Conservation (phyloP, 83 land plant species). For the Picea mariana region DNA sequence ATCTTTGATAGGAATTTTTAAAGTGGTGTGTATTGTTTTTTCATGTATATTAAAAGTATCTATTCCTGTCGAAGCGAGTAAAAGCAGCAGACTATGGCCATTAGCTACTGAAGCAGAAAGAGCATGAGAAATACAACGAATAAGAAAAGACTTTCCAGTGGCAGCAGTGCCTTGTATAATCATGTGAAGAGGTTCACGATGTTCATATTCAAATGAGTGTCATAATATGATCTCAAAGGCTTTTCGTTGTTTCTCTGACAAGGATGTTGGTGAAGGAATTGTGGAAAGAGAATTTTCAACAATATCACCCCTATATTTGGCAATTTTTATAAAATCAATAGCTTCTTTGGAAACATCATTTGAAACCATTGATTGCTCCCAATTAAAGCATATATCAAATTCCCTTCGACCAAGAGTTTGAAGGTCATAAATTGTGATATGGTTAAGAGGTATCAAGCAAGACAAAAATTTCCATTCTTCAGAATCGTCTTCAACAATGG, state of each 20-base stretch:
- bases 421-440: no score
- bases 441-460: no score
- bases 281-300: no score
- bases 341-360: no score
- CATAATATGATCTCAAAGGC: background rate
- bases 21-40: background rate
- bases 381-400: no score
- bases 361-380: no score
- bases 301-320: fast-evolving
- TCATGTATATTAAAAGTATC: background rate
- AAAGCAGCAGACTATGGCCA: background rate
- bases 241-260: background rate
- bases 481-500: no score
- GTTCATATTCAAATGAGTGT: background rate
- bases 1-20: no score
- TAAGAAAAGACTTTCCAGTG: background rate
- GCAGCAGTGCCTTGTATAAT: background rate
- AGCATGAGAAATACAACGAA: background rate
- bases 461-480: no score
- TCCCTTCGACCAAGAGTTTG: no score
- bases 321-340: no score
- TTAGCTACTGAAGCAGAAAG: background rate
- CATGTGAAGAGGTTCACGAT: background rate
- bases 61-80: background rate
- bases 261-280: background rate